Conservation (phyloP, 2,329 filamentous ascomycete genomes). For the Penicillium sp. region DNA sequence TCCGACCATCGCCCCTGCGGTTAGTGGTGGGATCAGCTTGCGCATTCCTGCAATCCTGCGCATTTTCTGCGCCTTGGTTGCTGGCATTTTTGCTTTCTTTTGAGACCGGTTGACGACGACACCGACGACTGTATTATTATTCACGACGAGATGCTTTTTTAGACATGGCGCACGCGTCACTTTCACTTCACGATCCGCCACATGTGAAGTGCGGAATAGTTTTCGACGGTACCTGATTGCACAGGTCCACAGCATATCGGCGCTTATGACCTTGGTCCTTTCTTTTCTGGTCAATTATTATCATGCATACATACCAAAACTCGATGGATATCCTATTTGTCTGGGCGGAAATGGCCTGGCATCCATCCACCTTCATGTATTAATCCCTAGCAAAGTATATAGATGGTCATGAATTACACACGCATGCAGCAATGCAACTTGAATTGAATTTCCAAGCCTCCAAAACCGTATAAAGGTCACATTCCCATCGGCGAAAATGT, state of each 20-base stretch:
- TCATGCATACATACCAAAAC: background rate
- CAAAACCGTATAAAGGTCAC: background rate
- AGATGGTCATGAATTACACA: conserved; percentile 1
- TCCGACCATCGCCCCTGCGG: conserved; percentile 15
- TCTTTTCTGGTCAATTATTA: conserved; percentile 7
- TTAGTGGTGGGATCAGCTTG: conserved; percentile 17
- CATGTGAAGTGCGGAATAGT: conserved; percentile 9
- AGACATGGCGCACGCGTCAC: conserved; percentile 19
- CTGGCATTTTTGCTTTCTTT: conserved; percentile 16
- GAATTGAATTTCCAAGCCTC: background rate
- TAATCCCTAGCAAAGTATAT: background rate
- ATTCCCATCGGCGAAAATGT: too few relatives aligned
- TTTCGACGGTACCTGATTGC: conserved; percentile 2
- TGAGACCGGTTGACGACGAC: conserved; percentile 12
- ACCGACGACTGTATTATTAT: conserved; percentile 21
- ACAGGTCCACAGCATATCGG: conserved; percentile 17
- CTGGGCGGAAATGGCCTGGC: background rate
- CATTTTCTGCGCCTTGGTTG: conserved; percentile 26
- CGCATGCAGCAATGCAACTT: background rate
- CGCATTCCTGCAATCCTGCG: conserved; percentile 13
- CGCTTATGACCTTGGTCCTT: conserved; percentile 3
- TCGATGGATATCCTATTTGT: background rate
- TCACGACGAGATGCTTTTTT: conserved; percentile 17
- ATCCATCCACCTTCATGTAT: background rate
- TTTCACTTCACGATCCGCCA: background rate